phyloP scores from a whole-genome alignment of 2,329 filamentous ascomycete genomes.

The Colletotrichum godetiae region DNA sequence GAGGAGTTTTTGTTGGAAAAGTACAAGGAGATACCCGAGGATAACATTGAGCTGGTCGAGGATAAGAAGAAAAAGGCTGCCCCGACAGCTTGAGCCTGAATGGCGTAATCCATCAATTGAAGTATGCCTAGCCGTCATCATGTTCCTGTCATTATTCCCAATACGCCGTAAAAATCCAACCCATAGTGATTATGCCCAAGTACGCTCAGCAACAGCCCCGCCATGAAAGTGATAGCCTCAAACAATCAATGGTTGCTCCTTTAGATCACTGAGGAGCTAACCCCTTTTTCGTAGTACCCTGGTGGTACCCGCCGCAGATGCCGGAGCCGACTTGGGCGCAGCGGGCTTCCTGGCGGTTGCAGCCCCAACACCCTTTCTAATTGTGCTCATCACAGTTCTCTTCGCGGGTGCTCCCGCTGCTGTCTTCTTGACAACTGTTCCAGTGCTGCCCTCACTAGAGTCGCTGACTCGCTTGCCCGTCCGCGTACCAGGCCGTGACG shows the following conservation, averaged over 20 bases:
- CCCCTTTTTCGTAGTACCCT: constrained; percentile 67
- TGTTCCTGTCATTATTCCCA: constrained; percentile 27
- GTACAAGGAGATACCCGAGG: constrained; percentile 90
- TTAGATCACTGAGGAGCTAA: constrained; percentile 37
- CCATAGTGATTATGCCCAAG: neutral
- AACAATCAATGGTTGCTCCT: neutral
- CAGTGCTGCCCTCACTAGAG: constrained; percentile 71
- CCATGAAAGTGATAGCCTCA: neutral
- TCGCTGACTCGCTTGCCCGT: constrained; percentile 68
- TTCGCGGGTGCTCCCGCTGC: constrained; percentile 54
- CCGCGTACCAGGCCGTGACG: constrained; percentile 55
- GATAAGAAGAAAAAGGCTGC: constrained; percentile 86
- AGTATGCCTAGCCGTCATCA: constrained; percentile 17
- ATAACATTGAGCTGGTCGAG: constrained; percentile 94
- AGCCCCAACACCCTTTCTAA: constrained; percentile 63
- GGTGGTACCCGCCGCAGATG: constrained; percentile 57
- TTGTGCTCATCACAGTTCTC: constrained; percentile 65
- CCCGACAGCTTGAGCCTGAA: constrained; percentile 10
- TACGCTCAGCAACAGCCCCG: constrained; percentile 6
- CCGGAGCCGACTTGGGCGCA: constrained; percentile 53
- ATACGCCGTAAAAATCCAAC: constrained; percentile 1
- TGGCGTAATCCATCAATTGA: constrained; percentile 20
- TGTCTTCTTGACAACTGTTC: constrained; percentile 72
- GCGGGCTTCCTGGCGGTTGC: constrained; percentile 62
- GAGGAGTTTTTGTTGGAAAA: constrained; percentile 90